Conservation (phyloP, 768 basidiomycete species). For the Ramaria sp. region DNA sequence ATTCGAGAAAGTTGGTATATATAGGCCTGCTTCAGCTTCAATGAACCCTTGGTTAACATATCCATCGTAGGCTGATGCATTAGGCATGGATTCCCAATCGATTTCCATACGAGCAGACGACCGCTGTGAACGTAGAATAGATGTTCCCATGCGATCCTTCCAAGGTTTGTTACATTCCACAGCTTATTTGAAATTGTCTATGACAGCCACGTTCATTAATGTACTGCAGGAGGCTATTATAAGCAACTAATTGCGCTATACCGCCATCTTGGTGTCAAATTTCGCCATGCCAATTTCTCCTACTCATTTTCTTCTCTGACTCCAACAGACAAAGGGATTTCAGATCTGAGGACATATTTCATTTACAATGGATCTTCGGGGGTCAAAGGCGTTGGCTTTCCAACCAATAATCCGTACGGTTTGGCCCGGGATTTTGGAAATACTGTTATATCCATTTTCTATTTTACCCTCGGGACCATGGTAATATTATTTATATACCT, state of each 20-base stretch:
- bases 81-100: conserved; percentile 37
- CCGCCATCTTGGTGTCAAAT: conserved; percentile 44
- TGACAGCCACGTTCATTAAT: background rate
- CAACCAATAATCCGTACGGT: conserved; percentile 23
- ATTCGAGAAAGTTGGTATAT: conserved; percentile 54
- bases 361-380: conserved; percentile 62
- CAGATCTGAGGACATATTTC: conserved; percentile 35
- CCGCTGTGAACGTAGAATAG: conserved; percentile 42
- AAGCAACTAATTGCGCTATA: conserved; percentile 60
- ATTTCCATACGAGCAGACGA: conserved; percentile 22
- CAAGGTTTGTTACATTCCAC: conserved; percentile 44
- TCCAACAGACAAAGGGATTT: conserved; percentile 13
- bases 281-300: conserved; percentile 48
- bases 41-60: background rate
- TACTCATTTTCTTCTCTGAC: conserved; percentile 59
- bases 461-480: conserved; percentile 34
- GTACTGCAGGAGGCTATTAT: conserved; percentile 49
- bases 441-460: conserved; percentile 21
- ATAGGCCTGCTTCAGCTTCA: background rate
- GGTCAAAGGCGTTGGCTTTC: conserved; percentile 40
- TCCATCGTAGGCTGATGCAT: conserved; percentile 45
- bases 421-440: conserved; percentile 11
- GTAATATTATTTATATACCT: conserved; percentile 37
- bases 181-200: conserved; percentile 18
- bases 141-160: conserved; percentile 77